These are phyloP conservation scores for Lactarius tabidus DNA, from an alignment of 768 basidiomycete species.

Conservation along the genomic window DNA sequence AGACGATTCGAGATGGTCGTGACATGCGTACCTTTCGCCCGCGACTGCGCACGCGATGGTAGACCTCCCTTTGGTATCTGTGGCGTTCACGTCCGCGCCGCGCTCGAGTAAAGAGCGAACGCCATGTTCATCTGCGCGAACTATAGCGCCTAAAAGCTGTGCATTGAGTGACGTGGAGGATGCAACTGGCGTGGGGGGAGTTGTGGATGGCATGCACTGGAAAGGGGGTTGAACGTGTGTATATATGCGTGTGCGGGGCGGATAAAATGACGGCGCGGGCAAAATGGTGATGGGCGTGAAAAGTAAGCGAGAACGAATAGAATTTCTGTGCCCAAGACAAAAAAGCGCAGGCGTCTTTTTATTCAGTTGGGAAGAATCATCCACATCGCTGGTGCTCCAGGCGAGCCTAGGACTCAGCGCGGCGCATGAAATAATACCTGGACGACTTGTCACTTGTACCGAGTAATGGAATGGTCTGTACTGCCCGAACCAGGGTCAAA, in stretches of 20 bases:
- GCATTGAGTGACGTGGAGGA: constrained; percentile 11
- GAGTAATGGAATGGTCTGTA: not conserved
- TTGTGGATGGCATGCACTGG: constrained; percentile 11
- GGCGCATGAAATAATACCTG: not conserved
- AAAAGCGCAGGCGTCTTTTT: constrained; percentile 16
- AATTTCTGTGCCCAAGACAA: not conserved
- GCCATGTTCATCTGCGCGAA: constrained; percentile 51
- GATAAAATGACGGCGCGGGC: not conserved
- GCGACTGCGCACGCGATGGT: constrained; percentile 66
- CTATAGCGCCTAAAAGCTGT: constrained; percentile 41
- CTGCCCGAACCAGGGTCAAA: not conserved
- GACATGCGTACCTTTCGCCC: constrained; percentile 56
- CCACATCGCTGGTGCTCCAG: constrained; percentile 13
- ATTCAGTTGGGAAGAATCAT: constrained; percentile 2
- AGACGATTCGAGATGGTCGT: not conserved
- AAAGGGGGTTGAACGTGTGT: constrained; percentile 2
- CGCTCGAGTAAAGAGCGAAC: constrained; percentile 49
- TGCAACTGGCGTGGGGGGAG: constrained; percentile 6
- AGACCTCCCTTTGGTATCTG: constrained; percentile 57
- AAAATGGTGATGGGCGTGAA: constrained; percentile 7
- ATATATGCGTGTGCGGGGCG: not conserved
- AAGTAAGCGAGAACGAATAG: constrained; percentile 10
- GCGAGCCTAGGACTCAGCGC: not conserved
- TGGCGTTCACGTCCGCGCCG: constrained; percentile 66
- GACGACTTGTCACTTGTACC: not conserved